phyloP scores from a whole-genome alignment of 2,329 filamentous ascomycete genomes.

The Dissoconium aciculare region DNA sequence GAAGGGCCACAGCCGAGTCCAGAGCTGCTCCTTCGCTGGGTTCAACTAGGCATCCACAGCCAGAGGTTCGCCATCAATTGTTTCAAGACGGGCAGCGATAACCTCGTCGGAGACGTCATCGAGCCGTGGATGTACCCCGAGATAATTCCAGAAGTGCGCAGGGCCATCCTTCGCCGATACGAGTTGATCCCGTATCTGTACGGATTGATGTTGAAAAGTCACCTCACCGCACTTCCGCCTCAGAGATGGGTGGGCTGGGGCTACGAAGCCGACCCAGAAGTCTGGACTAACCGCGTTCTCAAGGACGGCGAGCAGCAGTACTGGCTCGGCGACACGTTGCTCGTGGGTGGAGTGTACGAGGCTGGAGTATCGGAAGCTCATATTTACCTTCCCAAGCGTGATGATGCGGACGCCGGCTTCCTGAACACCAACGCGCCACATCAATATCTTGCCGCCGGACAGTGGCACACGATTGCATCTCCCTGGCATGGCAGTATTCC shows the following conservation, averaged over 20 bases:
- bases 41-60: slow-evolving; percentile 56
- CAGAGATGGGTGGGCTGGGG: slow-evolving; percentile 63
- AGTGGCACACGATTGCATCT: slow-evolving; percentile 38
- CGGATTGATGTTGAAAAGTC: slow-evolving; percentile 47
- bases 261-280: slow-evolving; percentile 49
- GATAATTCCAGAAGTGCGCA: slow-evolving; percentile 46
- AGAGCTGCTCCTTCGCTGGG: slow-evolving; percentile 57
- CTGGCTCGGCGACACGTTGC: slow-evolving; percentile 53
- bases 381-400: slow-evolving; percentile 46
- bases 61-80: slow-evolving; percentile 64
- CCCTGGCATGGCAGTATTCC: slow-evolving; percentile 41
- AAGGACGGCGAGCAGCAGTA: slow-evolving; percentile 55
- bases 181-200: slow-evolving; percentile 60
- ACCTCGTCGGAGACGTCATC: slow-evolving; percentile 54
- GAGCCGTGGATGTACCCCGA: slow-evolving; percentile 66
- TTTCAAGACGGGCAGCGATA: slow-evolving; percentile 58
- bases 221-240: slow-evolving; percentile 45
- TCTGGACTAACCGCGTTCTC: slow-evolving; percentile 44
- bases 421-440: slow-evolving; percentile 49
- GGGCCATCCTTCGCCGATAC: slow-evolving; percentile 54
- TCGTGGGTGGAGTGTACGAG: slow-evolving; percentile 54
- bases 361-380: slow-evolving; percentile 38
- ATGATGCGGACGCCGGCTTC: slow-evolving; percentile 36
- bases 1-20: slow-evolving; percentile 58
- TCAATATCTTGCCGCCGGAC: slow-evolving; percentile 39